A percentile compares a stretch with the other conserved stretches of the same genome.
Conservation (phyloP, 495 filamentous ascomycete species). For the Aspergillus biplanus region DNA sequence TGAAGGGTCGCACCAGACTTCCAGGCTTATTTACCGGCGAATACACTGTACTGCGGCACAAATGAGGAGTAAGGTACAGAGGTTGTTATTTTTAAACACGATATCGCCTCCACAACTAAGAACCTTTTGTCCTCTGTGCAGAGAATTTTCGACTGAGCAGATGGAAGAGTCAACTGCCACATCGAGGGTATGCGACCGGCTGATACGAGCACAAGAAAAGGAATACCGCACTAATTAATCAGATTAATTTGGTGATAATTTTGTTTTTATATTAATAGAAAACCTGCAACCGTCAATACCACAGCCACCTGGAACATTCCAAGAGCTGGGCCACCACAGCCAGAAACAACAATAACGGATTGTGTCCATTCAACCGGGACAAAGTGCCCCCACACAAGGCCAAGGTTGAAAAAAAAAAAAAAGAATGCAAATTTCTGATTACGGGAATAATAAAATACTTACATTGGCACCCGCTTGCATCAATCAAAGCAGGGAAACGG, state of each 20-base stretch:
- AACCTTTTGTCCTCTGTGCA: too few relatives aligned
- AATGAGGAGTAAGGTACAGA: background rate
- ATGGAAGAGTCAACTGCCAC: too few relatives aligned
- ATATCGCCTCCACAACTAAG: too few relatives aligned
- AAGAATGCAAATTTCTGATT: background rate
- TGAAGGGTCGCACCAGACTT: slow-evolving; percentile 5
- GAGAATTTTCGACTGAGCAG: too few relatives aligned
- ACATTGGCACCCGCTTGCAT: slow-evolving; percentile 11
- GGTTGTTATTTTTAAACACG: slow-evolving; percentile 1
- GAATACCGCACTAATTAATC: too few relatives aligned
- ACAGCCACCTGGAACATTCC: slow-evolving; percentile 23
- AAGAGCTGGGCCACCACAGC: slow-evolving; percentile 12
- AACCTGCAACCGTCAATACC: slow-evolving; percentile 14
- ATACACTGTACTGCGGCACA: background rate
- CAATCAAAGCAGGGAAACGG: slow-evolving; percentile 8
- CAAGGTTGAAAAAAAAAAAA: slow-evolving; percentile 1
- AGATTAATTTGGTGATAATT: background rate
- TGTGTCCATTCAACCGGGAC: background rate
- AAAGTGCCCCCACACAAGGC: background rate
- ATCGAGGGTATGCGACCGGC: background rate
- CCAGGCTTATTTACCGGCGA: background rate
- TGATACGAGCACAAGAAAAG: background rate
- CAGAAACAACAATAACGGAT: background rate
- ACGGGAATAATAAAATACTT: slow-evolving; percentile 5
- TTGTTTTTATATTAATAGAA: background rate